A percentile compares a stretch with the other conserved stretches of the same genome.
Conservation (phyloP, 2,329 filamentous ascomycete genomes). For the Stemphylium vesicarium region DNA sequence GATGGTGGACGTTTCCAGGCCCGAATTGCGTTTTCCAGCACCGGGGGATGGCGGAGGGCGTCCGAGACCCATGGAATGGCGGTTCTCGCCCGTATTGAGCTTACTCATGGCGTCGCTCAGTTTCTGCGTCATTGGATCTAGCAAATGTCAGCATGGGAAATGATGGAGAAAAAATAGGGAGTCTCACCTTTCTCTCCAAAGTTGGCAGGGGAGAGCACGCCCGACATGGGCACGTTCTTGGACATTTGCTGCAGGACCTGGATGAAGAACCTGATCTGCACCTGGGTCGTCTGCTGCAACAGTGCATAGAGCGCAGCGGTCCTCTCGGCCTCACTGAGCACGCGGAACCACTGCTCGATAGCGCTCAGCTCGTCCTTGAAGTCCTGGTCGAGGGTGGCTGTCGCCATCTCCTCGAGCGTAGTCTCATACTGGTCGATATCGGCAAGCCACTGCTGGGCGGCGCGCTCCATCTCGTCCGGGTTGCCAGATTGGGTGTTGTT, state of each 20-base stretch:
- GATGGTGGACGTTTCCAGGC: slow-evolving; percentile 90
- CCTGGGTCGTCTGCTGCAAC: slow-evolving; percentile 96
- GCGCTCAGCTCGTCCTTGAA: slow-evolving; percentile 99
- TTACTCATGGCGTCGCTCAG: slow-evolving; percentile 97
- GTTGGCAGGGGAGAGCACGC: slow-evolving; percentile 89
- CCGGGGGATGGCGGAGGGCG: slow-evolving; percentile 77
- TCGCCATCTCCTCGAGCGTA: slow-evolving; percentile 98
- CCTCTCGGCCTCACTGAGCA: slow-evolving; percentile 93
- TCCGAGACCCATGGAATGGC: slow-evolving; percentile 76
- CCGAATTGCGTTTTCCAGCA: slow-evolving; percentile 83
- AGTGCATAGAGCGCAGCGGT: slow-evolving; percentile 95
- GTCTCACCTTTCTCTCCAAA: slow-evolving; percentile 86
- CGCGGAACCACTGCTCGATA: slow-evolving; percentile 99
- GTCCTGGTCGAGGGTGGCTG: slow-evolving; percentile 97
- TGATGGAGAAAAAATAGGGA: neutral
- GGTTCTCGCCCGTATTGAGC: slow-evolving; percentile 82
- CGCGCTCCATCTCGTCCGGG: slow-evolving; percentile 88
- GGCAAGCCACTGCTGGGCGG: slow-evolving; percentile 97
- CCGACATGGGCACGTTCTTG: slow-evolving; percentile 96
- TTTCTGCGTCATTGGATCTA: slow-evolving; percentile 96
- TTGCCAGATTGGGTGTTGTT: slow-evolving; percentile 69
- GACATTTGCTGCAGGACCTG: slow-evolving; percentile 99
- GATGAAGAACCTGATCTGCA: slow-evolving; percentile 99
- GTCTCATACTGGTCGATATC: slow-evolving; percentile 99
- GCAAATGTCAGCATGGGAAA: slow-evolving; percentile 25